A percentile compares a stretch with the other conserved stretches of the same genome.
phyloP scores from a whole-genome alignment of 768 basidiomycete genomes.

The Lentinula lateritia region DNA sequence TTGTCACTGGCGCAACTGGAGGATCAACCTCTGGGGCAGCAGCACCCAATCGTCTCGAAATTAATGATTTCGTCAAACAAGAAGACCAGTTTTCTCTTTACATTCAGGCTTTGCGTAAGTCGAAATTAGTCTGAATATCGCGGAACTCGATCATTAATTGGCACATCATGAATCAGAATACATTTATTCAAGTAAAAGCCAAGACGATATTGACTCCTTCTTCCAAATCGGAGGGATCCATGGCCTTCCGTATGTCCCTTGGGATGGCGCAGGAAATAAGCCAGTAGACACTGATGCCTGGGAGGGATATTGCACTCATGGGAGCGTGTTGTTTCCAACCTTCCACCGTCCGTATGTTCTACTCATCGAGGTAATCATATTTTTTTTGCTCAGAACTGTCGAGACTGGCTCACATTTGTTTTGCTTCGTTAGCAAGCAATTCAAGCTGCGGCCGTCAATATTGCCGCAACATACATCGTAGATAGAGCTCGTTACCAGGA shows the following conservation, averaged over 20 bases:
- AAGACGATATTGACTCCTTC: slow-evolving; percentile 30
- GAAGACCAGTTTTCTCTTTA: slow-evolving; percentile 44
- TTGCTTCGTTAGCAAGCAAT: slow-evolving; percentile 37
- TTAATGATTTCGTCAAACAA: slow-evolving; percentile 36
- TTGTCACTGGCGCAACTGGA: slow-evolving; percentile 15
- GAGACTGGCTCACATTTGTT: neutral
- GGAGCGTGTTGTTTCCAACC: slow-evolving; percentile 46
- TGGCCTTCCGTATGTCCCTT: slow-evolving; percentile 39
- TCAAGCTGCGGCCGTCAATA: slow-evolving; percentile 29
- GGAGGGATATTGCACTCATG: slow-evolving; percentile 55
- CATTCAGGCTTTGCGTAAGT: slow-evolving; percentile 43
- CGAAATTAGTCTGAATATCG: neutral
- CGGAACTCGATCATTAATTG: no score
- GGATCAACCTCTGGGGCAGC: slow-evolving; percentile 8
- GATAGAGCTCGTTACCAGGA: slow-evolving; percentile 23
- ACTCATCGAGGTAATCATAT: slow-evolving; percentile 36
- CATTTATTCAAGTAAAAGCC: slow-evolving; percentile 22
- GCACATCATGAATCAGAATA: slow-evolving; percentile 14
- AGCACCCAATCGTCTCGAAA: slow-evolving; percentile 35
- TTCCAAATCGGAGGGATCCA: slow-evolving; percentile 48
- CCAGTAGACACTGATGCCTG: slow-evolving; percentile 20
- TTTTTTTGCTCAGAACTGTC: neutral
- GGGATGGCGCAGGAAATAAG: slow-evolving; percentile 32
- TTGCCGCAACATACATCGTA: slow-evolving; percentile 36
- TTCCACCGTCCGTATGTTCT: slow-evolving; percentile 52